Base-by-base conservation (phyloP, 2,329 filamentous ascomycete species). In the Penicillium decumbens region DNA sequence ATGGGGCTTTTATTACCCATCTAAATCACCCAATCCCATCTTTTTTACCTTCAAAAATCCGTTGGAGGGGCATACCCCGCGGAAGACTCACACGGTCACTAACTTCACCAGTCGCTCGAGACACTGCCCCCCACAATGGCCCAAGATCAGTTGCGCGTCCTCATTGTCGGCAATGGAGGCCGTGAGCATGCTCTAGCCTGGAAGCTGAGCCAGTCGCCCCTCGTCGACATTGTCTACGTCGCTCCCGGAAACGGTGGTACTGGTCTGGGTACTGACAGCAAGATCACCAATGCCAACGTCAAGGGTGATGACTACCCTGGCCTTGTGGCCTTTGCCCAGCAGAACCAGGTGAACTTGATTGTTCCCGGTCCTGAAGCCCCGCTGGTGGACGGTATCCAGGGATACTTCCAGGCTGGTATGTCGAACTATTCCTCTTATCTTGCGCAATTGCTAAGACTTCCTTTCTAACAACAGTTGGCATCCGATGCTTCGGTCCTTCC, bases 141-240 rank as follows among this genome's bases (percentile, higher is more conserved):
- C 47, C 67, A 70, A 58, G 73, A 75, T 65, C 67, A 67, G 57
- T 77, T 89, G 56, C 81, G 84, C 60, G 79, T 96, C 60, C 84
- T 97, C 56, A 83, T 97, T 56, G 84, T 97, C 58, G 92, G 93
- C 65, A 95, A 92, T 67, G 93, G 93, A 59, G 93, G 92, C 62
- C 85, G 93, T 63, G 93, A 98, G 75, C 90, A 97, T 73, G 89
- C 91, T 41, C 80, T 96, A 55, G 90, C 91, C 37, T 97, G 91
- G 91, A 96, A 95, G 74, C 78, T 97, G 55, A 83, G 85, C 65
- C 87, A 95, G 70, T 95, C 90, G 13, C 77, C 84, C 37, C 79
- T 80, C 40, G 88, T 95, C 53, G 83, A 89, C 63, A 80, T 83
- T 61, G 92, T 97, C 50, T 76, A 72, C 56, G 77, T 82, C 50